Conservation (phyloP, 139 green algal species). For the Edaphochlamys debaryana region DNA sequence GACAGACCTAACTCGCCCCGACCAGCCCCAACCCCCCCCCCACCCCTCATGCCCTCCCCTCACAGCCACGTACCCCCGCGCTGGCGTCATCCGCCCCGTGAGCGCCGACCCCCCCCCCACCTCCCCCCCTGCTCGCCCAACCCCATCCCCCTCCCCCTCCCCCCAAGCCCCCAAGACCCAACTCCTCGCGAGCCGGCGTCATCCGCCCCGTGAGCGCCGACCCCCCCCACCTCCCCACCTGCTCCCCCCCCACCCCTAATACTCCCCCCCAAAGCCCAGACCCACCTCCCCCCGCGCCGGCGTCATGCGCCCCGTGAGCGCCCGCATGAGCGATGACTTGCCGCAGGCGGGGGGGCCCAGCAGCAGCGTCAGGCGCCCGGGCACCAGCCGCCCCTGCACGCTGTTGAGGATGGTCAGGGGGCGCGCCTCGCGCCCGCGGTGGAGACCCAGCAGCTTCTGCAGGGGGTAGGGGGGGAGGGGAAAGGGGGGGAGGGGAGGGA, state of each 20-base stretch:
- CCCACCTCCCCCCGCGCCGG: conserved; percentile 27
- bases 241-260: background rate
- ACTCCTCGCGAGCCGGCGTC: background rate
- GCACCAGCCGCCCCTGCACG: conserved; percentile 11
- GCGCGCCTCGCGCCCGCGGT: background rate
- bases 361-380: conserved; percentile 73
- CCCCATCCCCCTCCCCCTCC: background rate
- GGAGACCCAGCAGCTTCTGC: conserved; percentile 13
- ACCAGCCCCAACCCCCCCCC: no score
- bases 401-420: conserved; percentile 29
- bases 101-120: background rate
- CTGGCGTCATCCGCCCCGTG: no score
- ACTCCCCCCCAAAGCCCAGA: background rate
- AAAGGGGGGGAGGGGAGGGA: background rate
- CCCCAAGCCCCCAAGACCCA: no score
- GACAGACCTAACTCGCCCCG: no score
- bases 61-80: no score
- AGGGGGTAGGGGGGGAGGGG: background rate
- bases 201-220: no score
- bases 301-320: conserved; percentile 31
- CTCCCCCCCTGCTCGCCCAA: background rate
- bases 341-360: conserved; percentile 76
- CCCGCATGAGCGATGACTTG: conserved; percentile 59
- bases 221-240: no score
- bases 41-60: no score